Conservation (phyloP, 306 rosid species). For the Cicer cuneatum region DNA sequence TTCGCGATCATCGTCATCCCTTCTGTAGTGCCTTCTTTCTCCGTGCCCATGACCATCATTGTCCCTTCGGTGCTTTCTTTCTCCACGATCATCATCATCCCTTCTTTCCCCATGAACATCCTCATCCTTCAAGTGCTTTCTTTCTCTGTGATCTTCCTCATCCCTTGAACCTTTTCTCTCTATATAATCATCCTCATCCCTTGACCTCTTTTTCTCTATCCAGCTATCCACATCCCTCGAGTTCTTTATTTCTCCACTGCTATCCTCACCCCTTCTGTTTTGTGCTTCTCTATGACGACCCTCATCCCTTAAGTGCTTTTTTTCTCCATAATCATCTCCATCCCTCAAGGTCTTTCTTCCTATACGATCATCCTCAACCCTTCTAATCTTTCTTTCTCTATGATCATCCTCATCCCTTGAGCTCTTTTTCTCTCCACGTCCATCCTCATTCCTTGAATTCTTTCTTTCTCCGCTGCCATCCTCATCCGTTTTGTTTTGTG, state of each 20-base stretch:
- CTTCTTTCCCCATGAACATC: not conserved
- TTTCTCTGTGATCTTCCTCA: slow-evolving; percentile 22
- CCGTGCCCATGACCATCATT: slow-evolving; percentile 37
- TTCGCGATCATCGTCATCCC: slow-evolving; percentile 46
- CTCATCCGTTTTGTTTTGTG: slow-evolving; percentile 19
- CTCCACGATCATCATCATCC: slow-evolving; percentile 22
- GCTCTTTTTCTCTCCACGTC: not conserved
- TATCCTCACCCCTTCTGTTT: slow-evolving; percentile 18
- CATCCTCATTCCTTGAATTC: slow-evolving; percentile 38
- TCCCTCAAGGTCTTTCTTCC: slow-evolving; percentile 35
- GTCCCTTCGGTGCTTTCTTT: slow-evolving; percentile 26
- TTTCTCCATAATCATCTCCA: slow-evolving; percentile 18
- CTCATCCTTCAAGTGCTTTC: slow-evolving; percentile 3
- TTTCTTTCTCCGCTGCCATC: slow-evolving; percentile 36
- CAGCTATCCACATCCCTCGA: slow-evolving; percentile 13
- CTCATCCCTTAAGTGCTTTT: slow-evolving; percentile 20
- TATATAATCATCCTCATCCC: slow-evolving; percentile 25
- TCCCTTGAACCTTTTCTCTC: slow-evolving; percentile 8
- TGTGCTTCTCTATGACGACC: not conserved
- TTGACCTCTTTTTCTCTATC: slow-evolving; percentile 22
- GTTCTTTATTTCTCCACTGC: slow-evolving; percentile 28
- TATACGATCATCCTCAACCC: slow-evolving; percentile 44
- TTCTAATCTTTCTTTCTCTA: slow-evolving; percentile 31
- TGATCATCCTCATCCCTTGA: slow-evolving; percentile 21
- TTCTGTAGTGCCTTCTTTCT: slow-evolving; percentile 23